A percentile compares a stretch with the other conserved stretches of the same genome.
phyloP scores from a whole-genome alignment of 2,329 filamentous ascomycete species.

The Bretziella fagacearum region DNA sequence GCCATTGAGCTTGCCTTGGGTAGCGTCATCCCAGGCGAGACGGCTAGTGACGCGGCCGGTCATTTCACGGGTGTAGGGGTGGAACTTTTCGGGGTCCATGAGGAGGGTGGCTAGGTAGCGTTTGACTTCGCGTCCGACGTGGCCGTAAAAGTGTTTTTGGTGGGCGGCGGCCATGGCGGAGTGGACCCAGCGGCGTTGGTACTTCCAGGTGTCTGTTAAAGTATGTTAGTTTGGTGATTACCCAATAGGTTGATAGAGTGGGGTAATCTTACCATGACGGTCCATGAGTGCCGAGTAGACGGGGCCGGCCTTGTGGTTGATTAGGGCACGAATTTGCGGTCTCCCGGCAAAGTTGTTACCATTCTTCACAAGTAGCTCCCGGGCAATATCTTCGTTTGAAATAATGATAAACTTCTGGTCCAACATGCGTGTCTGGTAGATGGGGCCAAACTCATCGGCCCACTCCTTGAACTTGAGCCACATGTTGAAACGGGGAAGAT shows the following conservation, averaged over 20 bases:
- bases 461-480: constrained; percentile 36
- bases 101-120: constrained; percentile 30
- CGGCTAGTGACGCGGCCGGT: constrained; percentile 34
- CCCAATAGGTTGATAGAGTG: too few species aligned
- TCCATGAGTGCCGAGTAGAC: constrained; percentile 35
- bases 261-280: constrained; percentile 26
- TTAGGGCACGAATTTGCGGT: constrained; percentile 32
- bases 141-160: constrained; percentile 29
- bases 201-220: constrained; percentile 28
- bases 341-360: constrained; percentile 34
- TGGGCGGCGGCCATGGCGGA: constrained; percentile 29
- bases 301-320: constrained; percentile 31
- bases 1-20: constrained; percentile 29
- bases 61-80: constrained; percentile 30
- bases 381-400: constrained; percentile 31
- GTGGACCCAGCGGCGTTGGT: constrained; percentile 35
- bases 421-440: constrained; percentile 27
- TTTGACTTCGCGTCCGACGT: constrained; percentile 30
- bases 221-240: not conserved
- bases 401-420: constrained; percentile 28
- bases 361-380: constrained; percentile 31
- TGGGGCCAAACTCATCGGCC: constrained; percentile 27
- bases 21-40: constrained; percentile 33
- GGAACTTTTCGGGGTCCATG: constrained; percentile 29
- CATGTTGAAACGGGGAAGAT: constrained; percentile 29